Evolutionary conservation across 176 grass and related monocot genomes (phyloP).

Genomic region (Eleusine indica): DNA sequence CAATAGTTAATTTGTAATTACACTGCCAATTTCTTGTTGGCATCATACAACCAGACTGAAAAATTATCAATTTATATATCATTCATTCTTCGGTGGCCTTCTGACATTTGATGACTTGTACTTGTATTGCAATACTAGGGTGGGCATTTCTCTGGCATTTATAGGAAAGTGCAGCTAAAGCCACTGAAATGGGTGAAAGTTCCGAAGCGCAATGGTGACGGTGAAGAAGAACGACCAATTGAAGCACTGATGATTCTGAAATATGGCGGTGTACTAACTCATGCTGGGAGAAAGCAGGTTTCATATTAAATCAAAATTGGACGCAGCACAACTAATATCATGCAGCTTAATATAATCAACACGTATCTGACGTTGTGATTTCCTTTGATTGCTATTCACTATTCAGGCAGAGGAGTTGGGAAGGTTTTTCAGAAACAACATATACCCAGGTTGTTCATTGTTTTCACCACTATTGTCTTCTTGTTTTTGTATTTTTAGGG

Average conservation of each 20-base stretch:
- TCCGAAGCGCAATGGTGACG: constrained; percentile 63
- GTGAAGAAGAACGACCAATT: constrained; percentile 78
- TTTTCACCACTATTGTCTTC: constrained; percentile 31
- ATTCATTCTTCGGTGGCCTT: background rate
- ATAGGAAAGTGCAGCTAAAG: constrained; percentile 98
- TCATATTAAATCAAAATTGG: background rate
- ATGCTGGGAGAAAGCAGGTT: constrained; percentile 99
- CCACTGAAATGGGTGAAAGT: constrained; percentile 96
- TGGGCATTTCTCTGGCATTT: constrained; percentile 98
- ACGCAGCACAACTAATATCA: background rate
- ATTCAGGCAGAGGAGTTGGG: constrained; percentile 94
- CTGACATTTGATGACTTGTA: constrained; percentile 23
- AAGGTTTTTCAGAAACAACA: constrained; percentile 98
- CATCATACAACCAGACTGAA: constrained; percentile 9
- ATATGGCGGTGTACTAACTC: constrained; percentile 97
- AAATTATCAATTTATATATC: background rate
- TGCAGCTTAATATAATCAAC: background rate
- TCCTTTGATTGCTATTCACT: constrained; percentile 32
- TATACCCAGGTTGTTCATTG: constrained; percentile 88
- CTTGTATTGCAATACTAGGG: constrained; percentile 49
- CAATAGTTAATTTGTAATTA: constrained; percentile 18
- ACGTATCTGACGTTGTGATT: constrained; percentile 1
- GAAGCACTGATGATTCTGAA: constrained; percentile 99
- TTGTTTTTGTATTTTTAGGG: background rate
- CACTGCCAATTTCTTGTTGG: background rate